phyloP scores from a whole-genome alignment of 768 basidiomycete species.

The Podaxis sp. region DNA sequence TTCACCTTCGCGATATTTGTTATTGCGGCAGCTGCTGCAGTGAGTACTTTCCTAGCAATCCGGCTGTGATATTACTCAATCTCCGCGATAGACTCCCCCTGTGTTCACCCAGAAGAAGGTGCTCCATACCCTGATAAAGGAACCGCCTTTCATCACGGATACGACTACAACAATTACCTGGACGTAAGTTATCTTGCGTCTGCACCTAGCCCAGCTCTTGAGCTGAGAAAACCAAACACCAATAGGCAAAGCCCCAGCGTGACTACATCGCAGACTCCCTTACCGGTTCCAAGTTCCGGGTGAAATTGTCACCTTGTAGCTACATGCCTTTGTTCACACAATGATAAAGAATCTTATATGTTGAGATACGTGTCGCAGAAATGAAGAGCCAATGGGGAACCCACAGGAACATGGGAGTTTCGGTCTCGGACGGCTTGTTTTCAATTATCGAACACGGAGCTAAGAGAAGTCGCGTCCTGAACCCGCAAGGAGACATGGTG shows the following conservation, averaged over 20 bases:
- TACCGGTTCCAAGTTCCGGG: background rate
- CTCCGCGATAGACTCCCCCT: background rate
- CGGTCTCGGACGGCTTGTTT: no score
- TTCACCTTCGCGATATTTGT: background rate
- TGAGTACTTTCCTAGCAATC: background rate
- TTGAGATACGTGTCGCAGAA: background rate
- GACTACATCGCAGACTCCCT: background rate
- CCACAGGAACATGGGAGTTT: no score
- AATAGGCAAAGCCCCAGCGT: constrained; percentile 1
- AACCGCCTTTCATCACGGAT: background rate
- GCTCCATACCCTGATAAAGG: background rate
- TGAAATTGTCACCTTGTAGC: background rate
- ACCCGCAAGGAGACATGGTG: background rate
- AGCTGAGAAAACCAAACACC: background rate
- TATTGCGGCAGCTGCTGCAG: background rate
- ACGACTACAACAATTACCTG: constrained; percentile 6
- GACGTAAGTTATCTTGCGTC: background rate
- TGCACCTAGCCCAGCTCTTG: background rate
- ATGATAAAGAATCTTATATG: background rate
- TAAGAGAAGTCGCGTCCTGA: background rate
- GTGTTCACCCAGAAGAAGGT: constrained; percentile 6
- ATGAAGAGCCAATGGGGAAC: background rate
- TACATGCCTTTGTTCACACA: background rate
- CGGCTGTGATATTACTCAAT: background rate
- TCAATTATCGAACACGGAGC: background rate